These are phyloP conservation scores for Pelargonium nanum DNA, from an alignment of 345 rosid genomes.

Conservation along the genomic window DNA sequence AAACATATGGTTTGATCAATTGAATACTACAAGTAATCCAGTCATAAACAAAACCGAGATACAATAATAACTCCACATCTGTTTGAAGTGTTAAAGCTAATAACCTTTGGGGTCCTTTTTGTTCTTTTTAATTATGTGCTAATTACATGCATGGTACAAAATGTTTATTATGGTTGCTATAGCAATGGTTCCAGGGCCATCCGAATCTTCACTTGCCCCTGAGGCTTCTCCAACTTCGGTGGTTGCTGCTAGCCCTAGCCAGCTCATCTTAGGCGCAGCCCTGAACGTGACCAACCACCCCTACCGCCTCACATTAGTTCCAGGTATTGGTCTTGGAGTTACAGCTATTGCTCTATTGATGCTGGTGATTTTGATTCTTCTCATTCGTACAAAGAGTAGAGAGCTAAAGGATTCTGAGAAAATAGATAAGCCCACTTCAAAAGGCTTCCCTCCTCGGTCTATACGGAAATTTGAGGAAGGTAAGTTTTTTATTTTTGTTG, in stretches of 20 bases:
- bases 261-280: conserved; percentile 30
- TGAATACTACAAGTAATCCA: no score
- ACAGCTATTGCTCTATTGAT: conserved; percentile 45
- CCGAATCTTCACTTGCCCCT: conserved; percentile 38
- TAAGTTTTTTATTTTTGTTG: conserved; percentile 9
- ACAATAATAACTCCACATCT: no score
- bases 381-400: conserved; percentile 54
- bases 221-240: conserved; percentile 46
- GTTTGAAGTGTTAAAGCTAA: no score
- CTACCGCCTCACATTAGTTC: conserved; percentile 57
- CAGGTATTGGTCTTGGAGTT: conserved; percentile 57
- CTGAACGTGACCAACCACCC: conserved; percentile 34
- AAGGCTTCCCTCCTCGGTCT: conserved; percentile 37
- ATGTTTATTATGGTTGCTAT: neutral
- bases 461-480: conserved; percentile 62
- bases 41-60: no score
- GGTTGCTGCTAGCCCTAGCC: conserved; percentile 62
- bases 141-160: conserved; percentile 6
- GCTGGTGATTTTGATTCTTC: conserved; percentile 53
- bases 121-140: conserved; percentile 4
- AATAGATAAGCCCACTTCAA: conserved; percentile 34
- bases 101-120: neutral
- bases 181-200: conserved; percentile 31
- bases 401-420: conserved; percentile 49
- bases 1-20: no score